These are phyloP conservation scores for Metarhizium rileyi DNA, from an alignment of 2,329 filamentous ascomycete genomes.

Conservation along the genomic window DNA sequence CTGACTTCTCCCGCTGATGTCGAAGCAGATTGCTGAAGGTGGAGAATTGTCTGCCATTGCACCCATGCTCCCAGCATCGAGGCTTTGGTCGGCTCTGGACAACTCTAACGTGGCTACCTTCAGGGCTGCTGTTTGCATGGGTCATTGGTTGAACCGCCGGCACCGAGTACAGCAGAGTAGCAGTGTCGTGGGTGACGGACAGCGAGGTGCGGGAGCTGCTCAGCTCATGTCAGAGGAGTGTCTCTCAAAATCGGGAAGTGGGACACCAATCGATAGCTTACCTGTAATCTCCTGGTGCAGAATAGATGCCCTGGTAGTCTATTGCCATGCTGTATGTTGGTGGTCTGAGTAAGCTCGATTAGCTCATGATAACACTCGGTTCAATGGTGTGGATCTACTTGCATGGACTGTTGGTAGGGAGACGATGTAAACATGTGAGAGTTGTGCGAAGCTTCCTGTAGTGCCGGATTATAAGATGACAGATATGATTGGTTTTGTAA, in stretches of 20 bases:
- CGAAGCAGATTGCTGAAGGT: slow-evolving; percentile 91
- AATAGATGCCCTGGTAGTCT: slow-evolving; percentile 31
- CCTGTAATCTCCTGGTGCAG: slow-evolving; percentile 27
- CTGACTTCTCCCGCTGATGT: slow-evolving; percentile 90
- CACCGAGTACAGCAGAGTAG: slow-evolving; percentile 34
- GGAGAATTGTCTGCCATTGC: slow-evolving; percentile 89
- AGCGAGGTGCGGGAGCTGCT: slow-evolving; percentile 30
- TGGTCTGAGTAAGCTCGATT: slow-evolving; percentile 20
- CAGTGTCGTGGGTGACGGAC: slow-evolving; percentile 25
- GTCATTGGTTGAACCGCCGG: slow-evolving; percentile 27
- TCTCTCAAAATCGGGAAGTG: not conserved
- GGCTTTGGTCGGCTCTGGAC: slow-evolving; percentile 79
- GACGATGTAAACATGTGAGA: slow-evolving; percentile 21
- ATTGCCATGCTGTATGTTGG: slow-evolving; percentile 33
- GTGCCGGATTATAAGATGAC: slow-evolving; percentile 38
- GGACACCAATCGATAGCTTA: slow-evolving; percentile 15
- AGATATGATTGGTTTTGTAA: slow-evolving; percentile 35
- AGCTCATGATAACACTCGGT: not conserved
- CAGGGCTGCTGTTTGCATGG: slow-evolving; percentile 22
- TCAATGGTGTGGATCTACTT: slow-evolving; percentile 13
- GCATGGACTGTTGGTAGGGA: slow-evolving; percentile 27
- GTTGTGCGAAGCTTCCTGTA: slow-evolving; percentile 34
- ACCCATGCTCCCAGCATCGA: slow-evolving; percentile 95
- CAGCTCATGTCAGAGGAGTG: not conserved
- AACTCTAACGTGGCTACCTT: slow-evolving; percentile 50